phyloP scores from a whole-genome alignment of 495 filamentous ascomycete genomes.

The Penicillium nucicola region DNA sequence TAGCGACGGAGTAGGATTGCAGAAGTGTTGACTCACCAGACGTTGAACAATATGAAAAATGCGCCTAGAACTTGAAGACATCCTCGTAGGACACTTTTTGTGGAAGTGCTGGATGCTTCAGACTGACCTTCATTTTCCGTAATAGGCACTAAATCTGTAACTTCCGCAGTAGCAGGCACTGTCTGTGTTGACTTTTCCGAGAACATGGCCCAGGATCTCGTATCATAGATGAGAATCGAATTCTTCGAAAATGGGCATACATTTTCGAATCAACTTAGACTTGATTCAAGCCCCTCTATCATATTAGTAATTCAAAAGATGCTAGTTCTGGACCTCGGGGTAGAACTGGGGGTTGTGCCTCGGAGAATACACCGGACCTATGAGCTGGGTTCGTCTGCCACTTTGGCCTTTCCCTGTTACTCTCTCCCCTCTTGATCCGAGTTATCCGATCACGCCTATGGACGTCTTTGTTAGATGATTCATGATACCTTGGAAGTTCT shows the following conservation, averaged over 20 bases:
- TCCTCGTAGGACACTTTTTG: not conserved
- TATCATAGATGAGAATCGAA: too few relatives aligned
- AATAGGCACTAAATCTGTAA: not conserved
- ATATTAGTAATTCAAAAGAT: not conserved
- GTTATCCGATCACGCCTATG: too few relatives aligned
- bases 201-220: not conserved
- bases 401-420: not conserved
- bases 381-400: too few relatives aligned
- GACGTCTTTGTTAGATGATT: too few relatives aligned
- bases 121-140: not conserved
- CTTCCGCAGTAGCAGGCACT: not conserved
- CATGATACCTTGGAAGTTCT: too few relatives aligned
- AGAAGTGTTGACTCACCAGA: slow-evolving; percentile 16
- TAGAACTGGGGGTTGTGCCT: not conserved
- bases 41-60: slow-evolving; percentile 30
- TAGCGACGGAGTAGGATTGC: not conserved
- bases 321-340: not conserved
- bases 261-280: not conserved
- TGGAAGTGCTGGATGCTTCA: not conserved
- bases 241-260: not conserved
- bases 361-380: not conserved
- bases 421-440: too few relatives aligned
- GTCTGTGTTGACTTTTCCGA: not conserved
- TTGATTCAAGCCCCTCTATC: not conserved
- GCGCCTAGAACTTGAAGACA: slow-evolving; percentile 28